Base-by-base conservation (phyloP, 2,329 filamentous ascomycete genomes). In the Trichothecium roseum region DNA sequence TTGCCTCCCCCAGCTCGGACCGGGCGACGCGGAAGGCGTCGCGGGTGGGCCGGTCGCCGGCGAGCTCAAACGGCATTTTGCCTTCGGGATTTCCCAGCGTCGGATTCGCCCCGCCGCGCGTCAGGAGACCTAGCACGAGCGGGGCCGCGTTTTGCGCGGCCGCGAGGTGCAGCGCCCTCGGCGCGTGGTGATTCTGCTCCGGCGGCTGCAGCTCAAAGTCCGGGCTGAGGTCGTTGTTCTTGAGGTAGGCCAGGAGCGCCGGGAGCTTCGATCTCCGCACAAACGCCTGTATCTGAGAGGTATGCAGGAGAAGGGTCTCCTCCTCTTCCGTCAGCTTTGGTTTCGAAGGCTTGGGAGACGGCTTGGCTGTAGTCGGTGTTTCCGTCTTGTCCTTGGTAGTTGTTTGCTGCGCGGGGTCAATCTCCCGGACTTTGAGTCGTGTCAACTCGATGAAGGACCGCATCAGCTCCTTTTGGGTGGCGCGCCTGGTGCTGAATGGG, bases 391-490 rank as follows among this genome's bases (percentile, higher is more conserved):
- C 59, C 46, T 63, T 69, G 24, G 56, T 16, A n/a, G 28, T 17
- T 4, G 29, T 54, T 40, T 69, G 66, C 10, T 77, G 69, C 3
- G 66, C 70, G 43, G 86, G 81, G 39, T 84, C 72, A 18, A 96
- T 72, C 42, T 84, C 81, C 33, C 76, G 78, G 32, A 94, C 71
- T 57, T 98, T 95, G 13, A 95, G 71, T 13, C 91, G 71, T 0
- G 91, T 98, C 22, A 98, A 70, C 61, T 98, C 91, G 42, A 94
- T 83, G 49, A 95, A 98, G 1, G 83, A 83, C 28, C 89, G 77
- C 82, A 96, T 91, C 0, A 98, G 76, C 57, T 98, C 91, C 32
- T 82, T 84, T 51, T 96, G 88, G 0, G 91, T 98, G 1, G 91
- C 86, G 38, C 91, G 72, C 10, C 87, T 74, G 8, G 91, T 98